A percentile compares a stretch with the other conserved stretches of the same genome.
Conservation (phyloP, 495 filamentous ascomycete species). For the Choiromyces venosus region DNA sequence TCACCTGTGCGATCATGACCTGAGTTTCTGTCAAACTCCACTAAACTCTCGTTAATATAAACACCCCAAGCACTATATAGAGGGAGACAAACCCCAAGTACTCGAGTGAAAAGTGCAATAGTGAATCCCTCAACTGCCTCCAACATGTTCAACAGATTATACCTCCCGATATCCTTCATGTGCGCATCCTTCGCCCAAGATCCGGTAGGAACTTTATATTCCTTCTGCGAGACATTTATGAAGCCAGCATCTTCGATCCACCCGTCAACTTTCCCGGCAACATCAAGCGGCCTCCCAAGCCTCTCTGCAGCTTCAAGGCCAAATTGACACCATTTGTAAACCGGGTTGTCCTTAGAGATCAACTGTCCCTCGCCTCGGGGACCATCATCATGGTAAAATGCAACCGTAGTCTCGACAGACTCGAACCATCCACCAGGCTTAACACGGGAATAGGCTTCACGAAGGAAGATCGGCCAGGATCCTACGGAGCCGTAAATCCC, state of each 20-base stretch:
- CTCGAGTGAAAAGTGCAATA: constrained; percentile 54
- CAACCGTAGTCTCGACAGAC: constrained; percentile 47
- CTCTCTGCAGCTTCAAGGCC: constrained; percentile 18
- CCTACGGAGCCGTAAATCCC: constrained; percentile 50
- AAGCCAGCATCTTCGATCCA: constrained; percentile 41
- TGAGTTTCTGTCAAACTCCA: constrained; percentile 32
- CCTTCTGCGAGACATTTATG: constrained; percentile 44
- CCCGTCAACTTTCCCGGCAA: constrained; percentile 25
- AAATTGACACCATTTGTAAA: constrained; percentile 25
- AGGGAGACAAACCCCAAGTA: constrained; percentile 16
- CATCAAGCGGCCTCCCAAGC: constrained; percentile 21
- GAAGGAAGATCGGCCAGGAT: constrained; percentile 49
- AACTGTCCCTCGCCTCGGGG: constrained; percentile 9
- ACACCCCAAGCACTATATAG: neutral
- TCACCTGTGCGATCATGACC: constrained; percentile 29
- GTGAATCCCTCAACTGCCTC: constrained; percentile 56
- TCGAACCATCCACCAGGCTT: constrained; percentile 53
- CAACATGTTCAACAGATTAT: constrained; percentile 56
- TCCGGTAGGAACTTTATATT: constrained; percentile 62
- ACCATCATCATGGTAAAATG: constrained; percentile 13
- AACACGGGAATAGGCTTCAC: constrained; percentile 43
- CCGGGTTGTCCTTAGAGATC: neutral
- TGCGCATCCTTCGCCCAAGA: constrained; percentile 60
- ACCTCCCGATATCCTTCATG: constrained; percentile 60
- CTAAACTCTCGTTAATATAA: neutral